Evolutionary conservation across 768 basidiomycete species (phyloP).

Genomic region (Tephrocybe sp.): DNA sequence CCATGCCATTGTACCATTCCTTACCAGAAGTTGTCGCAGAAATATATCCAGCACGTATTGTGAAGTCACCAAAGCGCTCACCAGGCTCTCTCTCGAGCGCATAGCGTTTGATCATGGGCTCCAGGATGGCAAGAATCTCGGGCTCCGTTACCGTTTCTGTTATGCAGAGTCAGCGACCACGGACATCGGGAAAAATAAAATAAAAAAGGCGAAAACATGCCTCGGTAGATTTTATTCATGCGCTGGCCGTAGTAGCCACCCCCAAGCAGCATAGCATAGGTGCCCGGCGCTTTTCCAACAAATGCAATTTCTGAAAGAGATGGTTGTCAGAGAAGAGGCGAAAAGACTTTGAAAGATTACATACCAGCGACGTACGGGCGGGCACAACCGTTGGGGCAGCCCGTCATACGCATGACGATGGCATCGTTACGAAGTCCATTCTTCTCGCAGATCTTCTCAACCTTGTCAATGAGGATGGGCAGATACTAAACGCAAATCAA

Average conservation of each 20-base stretch:
- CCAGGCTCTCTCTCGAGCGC: constrained; percentile 83
- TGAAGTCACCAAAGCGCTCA: constrained; percentile 95
- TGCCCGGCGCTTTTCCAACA: constrained; percentile 91
- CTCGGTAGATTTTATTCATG: constrained; percentile 93
- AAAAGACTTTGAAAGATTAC: constrained; percentile 3
- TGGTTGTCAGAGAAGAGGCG: constrained; percentile 1
- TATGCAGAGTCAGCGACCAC: neutral
- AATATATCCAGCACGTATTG: constrained; percentile 89
- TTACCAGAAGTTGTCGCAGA: constrained; percentile 80
- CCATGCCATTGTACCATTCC: constrained; percentile 83
- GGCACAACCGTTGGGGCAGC: constrained; percentile 92
- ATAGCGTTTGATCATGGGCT: constrained; percentile 93
- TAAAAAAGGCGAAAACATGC: constrained; percentile 37
- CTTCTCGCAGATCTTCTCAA: constrained; percentile 93
- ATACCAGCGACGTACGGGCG: constrained; percentile 87
- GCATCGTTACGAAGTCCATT: constrained; percentile 90
- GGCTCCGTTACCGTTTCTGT: constrained; percentile 87
- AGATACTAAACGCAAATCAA: constrained; percentile 60
- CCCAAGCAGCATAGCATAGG: constrained; percentile 92
- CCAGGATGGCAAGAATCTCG: constrained; percentile 85
- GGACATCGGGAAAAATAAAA: neutral
- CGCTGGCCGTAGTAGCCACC: constrained; percentile 94
- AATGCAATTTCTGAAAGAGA: constrained; percentile 79
- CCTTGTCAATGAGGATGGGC: constrained; percentile 88
- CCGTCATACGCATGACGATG: constrained; percentile 99